Evolutionary conservation across 148 eudicot species (phyloP), one percentile per base, ranked within the genome.

Genomic region (Cornus kousa): DNA sequence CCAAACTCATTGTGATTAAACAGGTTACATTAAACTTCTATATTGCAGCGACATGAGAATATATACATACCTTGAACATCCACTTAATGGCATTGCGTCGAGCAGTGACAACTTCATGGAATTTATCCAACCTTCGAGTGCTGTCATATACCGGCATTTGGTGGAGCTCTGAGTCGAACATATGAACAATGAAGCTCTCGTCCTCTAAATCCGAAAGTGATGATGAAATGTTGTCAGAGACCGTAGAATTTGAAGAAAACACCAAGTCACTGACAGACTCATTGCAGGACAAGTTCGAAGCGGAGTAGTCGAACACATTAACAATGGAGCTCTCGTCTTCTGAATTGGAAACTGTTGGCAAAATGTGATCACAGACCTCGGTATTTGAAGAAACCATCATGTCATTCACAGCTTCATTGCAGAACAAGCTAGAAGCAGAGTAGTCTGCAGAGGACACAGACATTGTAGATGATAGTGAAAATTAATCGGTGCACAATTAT

Each of bases 11-110:
- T 19, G 66, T 74, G 28, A 39, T 7, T 48, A 11, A 35, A 35
- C 37, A 35, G 37, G 37, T 35, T 4, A 35, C 37, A 35, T 35
- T 35, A 35, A 35, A 35, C 59, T 43, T 43, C 6, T 4, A 9
- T 4, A 43, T 43, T 43, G 48, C 8, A 43, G 48, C 1, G 43
- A 43, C 48, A 43, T 43, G 48, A 43, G 48, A 43, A 9, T 43
- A 39, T 7, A 12, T 9, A 32, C 31, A 32, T 57, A 75, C 78
- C 78, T 75, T 75, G 70, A 75, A 67, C 59, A 75, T 75, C 60
- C 78, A 75, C 57, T 39, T 9, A 19, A 75, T 24, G 57, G 70
- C 70, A 1, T 75, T 33, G 37, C 16, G 32, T 16, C 78, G 48
- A 2, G 70, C 70, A 3, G n/a, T 3, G 70, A 65, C 70, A 24